Evolutionary conservation across 345 rosid species (phyloP), one percentile per base, ranked within the genome.

Genomic region (Cardamine chenopodiifolia): DNA sequence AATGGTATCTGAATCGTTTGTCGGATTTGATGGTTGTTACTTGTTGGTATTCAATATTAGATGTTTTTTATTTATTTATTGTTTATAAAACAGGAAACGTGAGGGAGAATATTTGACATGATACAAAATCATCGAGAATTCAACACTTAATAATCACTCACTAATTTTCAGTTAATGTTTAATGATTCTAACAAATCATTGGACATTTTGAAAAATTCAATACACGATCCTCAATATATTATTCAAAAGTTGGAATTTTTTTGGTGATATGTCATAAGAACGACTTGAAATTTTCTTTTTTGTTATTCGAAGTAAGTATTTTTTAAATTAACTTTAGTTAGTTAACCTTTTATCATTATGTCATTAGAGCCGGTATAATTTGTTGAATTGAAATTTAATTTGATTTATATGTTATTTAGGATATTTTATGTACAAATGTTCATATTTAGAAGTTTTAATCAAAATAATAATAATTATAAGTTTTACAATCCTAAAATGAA

Each of bases 21-120:
- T 65, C 49, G 71, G 45, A 42, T 64, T 64, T 65, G 65, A 54
- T 73, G 15, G 65, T 63, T 15, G 77, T 57, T 44, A 28, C 14
- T 57, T 57, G 62, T 45, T 64, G 55, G 69, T 17, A 64, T 12
- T 64, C n/a, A 28, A 12, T 45, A 29, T 28, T 47, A 40, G 68
- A 45, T 45, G 18, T 25, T 63, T 40, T n/a, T 35, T 2, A 15
- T 8, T 50, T 0, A 26, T 12, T 72, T 29, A 2, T 63, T n/a
- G 31, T 37, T 62, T 53, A 50, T 19, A 17, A 40, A 62, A 62
- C 23, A 52, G 70, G 17, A 52, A 62, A 29, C 62, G 45, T 62
- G 76, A 52, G 68, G 20, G 28, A 61, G 56, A 50, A 25, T 44
- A 7, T 6, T 19, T 32, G 47, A 49, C 22, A 52, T 28, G 44